Percentiles rank a stretch among this genome's conserved stretches.
Conservation (phyloP, 192 early-diverging fungal species). For the Coemansia sp. region DNA sequence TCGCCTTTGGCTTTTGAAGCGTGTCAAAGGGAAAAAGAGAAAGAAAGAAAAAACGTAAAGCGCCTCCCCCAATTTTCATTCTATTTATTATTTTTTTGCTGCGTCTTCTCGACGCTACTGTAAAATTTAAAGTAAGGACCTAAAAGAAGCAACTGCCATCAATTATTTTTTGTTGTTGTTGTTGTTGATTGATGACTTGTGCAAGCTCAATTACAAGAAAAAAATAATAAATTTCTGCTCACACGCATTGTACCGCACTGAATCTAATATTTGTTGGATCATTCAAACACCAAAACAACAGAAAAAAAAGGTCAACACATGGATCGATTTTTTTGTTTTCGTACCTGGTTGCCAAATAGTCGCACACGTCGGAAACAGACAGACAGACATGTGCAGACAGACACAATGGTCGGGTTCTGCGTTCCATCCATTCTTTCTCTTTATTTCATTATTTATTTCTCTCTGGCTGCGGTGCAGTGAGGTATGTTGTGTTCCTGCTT, state of each 20-base stretch:
- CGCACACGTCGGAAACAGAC: background rate
- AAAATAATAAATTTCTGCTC: background rate
- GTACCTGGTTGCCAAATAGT: constrained; percentile 1
- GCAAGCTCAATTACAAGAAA: background rate
- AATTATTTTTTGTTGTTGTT: background rate
- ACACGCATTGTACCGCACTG: background rate
- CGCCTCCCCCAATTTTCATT: background rate
- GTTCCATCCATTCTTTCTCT: background rate
- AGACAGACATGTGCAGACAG: background rate
- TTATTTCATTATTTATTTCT: too few relatives aligned
- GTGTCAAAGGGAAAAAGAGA: background rate
- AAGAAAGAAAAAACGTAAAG: background rate
- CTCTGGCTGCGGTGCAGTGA: too few relatives aligned
- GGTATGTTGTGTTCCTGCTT: background rate
- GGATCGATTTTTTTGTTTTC: background rate
- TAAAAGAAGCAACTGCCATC: background rate
- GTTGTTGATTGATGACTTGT: background rate
- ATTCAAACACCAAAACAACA: background rate
- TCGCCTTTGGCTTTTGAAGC: background rate
- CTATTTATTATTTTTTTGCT: background rate
- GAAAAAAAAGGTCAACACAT: constrained; percentile 10
- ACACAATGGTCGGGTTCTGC: background rate
- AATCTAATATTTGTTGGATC: background rate
- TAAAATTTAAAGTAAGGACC: background rate
- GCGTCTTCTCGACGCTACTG: constrained; percentile 1